A percentile compares a stretch with the other conserved stretches of the same genome.
Evolutionary conservation across 441 rosid species (phyloP).

Genomic region (Adansonia rubrostipa): DNA sequence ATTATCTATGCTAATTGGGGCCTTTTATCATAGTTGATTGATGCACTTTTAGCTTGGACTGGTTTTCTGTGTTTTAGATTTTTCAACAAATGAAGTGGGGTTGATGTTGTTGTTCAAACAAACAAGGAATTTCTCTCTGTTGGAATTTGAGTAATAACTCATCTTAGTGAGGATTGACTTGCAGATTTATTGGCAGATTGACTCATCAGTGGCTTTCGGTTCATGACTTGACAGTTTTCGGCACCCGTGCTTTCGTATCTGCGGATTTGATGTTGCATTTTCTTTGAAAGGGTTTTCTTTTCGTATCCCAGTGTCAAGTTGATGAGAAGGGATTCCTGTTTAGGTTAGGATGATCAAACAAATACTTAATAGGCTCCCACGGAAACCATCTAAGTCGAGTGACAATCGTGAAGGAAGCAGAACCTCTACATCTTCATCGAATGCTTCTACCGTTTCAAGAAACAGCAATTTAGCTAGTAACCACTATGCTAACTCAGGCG

Average conservation of each 20-base stretch:
- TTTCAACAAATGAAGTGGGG: conserved; percentile 23
- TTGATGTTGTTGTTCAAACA: conserved; percentile 31
- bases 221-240: conserved; percentile 18
- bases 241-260: conserved; percentile 7
- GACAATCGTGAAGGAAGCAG: conserved; percentile 59
- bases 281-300: conserved; percentile 20
- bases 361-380: conserved; percentile 83
- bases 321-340: not conserved
- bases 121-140: conserved; percentile 23
- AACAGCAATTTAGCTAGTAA: conserved; percentile 44
- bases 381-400: conserved; percentile 72
- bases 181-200: conserved; percentile 5
- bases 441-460: conserved; percentile 53
- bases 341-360: conserved; percentile 68
- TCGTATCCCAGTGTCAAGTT: conserved; percentile 19
- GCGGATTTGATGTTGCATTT: conserved; percentile 4
- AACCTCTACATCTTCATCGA: conserved; percentile 53
- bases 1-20: conserved; percentile 3
- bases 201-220: conserved; percentile 6
- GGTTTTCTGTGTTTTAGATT: conserved; percentile 13
- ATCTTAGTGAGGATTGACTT: not conserved
- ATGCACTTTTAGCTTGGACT: conserved; percentile 16
- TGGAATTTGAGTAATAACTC: conserved; percentile 22
- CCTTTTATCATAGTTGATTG: conserved; percentile 12
- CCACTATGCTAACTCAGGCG: conserved; percentile 40